Evolutionary conservation across 805 yeast genomes (phyloP).

Genomic region (Schwanniomyces occidentalis): DNA sequence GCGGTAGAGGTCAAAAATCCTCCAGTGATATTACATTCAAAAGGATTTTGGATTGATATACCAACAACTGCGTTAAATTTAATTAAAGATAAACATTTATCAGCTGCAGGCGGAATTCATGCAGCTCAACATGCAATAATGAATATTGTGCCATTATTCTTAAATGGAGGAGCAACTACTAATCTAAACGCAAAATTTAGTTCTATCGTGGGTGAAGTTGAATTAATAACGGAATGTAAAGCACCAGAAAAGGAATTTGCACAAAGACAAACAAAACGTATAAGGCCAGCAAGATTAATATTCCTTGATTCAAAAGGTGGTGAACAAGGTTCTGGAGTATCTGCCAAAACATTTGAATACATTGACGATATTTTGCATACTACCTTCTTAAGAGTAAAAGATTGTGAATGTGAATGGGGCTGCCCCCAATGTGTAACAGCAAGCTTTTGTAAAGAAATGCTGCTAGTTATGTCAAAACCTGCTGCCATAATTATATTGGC

Average conservation of each 20-base stretch:
- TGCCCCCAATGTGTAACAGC: slow-evolving; percentile 89
- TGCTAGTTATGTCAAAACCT: slow-evolving; percentile 81
- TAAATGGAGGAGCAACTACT: slow-evolving; percentile 64
- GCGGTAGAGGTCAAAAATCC: slow-evolving; percentile 92
- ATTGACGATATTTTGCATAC: slow-evolving; percentile 63
- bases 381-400: slow-evolving; percentile 57
- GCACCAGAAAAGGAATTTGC: slow-evolving; percentile 98
- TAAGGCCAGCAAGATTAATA: slow-evolving; percentile 83
- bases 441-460: slow-evolving; percentile 75
- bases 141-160: slow-evolving; percentile 71
- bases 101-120: slow-evolving; percentile 90
- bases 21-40: slow-evolving; percentile 65
- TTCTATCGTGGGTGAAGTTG: slow-evolving; percentile 44
- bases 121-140: slow-evolving; percentile 92
- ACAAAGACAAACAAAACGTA: slow-evolving; percentile 63
- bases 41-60: slow-evolving; percentile 92
- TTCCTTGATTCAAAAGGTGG: slow-evolving; percentile 88
- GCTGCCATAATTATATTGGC: slow-evolving; percentile 76
- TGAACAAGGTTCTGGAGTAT: slow-evolving; percentile 73
- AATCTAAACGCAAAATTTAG: slow-evolving; percentile 31
- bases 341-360: slow-evolving; percentile 77
- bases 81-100: slow-evolving; percentile 57
- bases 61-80: slow-evolving; percentile 64
- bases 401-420: slow-evolving; percentile 75
- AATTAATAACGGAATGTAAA: slow-evolving; percentile 89